These are phyloP conservation scores for Ophiognomonia clavigignenti-juglandacearum DNA, from an alignment of 2,329 filamentous ascomycete species.

Conservation along the genomic window DNA sequence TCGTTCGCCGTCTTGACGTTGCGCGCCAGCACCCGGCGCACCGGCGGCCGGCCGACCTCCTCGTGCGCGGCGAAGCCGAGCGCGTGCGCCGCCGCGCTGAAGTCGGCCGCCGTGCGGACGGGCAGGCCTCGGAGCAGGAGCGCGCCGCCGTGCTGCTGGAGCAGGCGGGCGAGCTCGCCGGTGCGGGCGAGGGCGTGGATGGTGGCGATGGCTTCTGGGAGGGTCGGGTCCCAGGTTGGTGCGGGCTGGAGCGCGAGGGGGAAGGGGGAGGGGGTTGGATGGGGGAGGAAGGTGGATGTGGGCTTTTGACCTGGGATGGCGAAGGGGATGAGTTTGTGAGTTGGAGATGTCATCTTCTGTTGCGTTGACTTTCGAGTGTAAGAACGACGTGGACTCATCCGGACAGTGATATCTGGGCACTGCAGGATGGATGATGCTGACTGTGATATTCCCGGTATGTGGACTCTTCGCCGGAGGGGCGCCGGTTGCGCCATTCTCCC, in stretches of 20 bases:
- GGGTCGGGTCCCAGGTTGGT: constrained; percentile 6
- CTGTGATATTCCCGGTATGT: neutral
- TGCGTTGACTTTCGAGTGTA: too few species aligned
- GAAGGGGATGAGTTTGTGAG: too few species aligned
- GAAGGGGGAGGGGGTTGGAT: too few species aligned
- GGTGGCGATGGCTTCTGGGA: constrained; percentile 16
- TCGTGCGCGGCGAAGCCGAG: constrained; percentile 29
- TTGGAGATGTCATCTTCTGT: too few species aligned
- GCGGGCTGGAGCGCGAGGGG: constrained; percentile 3
- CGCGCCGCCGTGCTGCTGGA: constrained; percentile 28
- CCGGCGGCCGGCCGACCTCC: constrained; percentile 29
- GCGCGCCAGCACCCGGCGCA: constrained; percentile 26
- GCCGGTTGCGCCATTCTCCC: neutral
- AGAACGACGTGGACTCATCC: too few species aligned
- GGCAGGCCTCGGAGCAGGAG: constrained; percentile 28
- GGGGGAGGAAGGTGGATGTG: too few species aligned
- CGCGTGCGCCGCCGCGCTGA: constrained; percentile 28
- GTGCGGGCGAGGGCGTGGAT: constrained; percentile 20
- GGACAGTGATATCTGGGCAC: too few species aligned
- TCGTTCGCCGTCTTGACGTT: constrained; percentile 34
- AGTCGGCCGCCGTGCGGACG: constrained; percentile 27
- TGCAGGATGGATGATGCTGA: too few species aligned
- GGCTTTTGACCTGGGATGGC: too few species aligned
- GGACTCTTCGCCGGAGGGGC: neutral
- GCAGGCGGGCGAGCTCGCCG: constrained; percentile 22